These are phyloP conservation scores for Boletus patriciae DNA, from an alignment of 768 basidiomycete species.

Conservation along the genomic window DNA sequence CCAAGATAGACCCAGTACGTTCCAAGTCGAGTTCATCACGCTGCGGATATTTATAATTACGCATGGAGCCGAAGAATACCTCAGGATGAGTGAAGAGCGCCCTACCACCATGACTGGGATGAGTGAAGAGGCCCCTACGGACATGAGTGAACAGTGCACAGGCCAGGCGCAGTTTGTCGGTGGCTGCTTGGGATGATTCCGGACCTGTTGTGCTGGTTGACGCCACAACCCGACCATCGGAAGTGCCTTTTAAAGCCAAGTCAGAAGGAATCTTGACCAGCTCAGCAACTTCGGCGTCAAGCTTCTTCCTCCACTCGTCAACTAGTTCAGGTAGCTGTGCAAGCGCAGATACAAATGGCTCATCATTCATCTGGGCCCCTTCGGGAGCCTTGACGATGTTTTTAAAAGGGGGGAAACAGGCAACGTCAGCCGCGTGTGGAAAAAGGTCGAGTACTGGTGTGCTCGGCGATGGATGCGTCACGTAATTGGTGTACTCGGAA, in stretches of 20 bases:
- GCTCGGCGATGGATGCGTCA: not conserved
- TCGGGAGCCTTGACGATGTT: conserved; percentile 1
- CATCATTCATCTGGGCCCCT: not conserved
- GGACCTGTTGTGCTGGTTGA: no score
- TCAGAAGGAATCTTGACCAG: not conserved
- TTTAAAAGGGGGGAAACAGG: conserved; percentile 1
- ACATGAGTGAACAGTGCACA: conserved; percentile 4
- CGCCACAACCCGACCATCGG: no score
- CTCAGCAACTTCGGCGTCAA: not conserved
- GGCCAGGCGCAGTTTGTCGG: conserved; percentile 4
- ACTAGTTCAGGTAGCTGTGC: not conserved
- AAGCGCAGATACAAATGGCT: not conserved
- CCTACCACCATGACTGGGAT: not conserved
- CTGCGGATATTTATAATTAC: fast-evolving
- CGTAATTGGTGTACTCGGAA: not conserved
- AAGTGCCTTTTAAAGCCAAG: no score
- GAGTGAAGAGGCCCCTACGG: not conserved
- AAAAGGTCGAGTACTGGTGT: not conserved
- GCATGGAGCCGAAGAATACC: not conserved
- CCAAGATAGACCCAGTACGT: not conserved
- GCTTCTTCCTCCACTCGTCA: not conserved
- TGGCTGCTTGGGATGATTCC: not conserved
- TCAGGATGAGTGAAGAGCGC: not conserved
- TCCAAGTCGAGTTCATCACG: not conserved
- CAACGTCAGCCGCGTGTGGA: conserved; percentile 6